Conservation (phyloP, 805 yeast species). For the Ogataea trehaloabstinens region DNA sequence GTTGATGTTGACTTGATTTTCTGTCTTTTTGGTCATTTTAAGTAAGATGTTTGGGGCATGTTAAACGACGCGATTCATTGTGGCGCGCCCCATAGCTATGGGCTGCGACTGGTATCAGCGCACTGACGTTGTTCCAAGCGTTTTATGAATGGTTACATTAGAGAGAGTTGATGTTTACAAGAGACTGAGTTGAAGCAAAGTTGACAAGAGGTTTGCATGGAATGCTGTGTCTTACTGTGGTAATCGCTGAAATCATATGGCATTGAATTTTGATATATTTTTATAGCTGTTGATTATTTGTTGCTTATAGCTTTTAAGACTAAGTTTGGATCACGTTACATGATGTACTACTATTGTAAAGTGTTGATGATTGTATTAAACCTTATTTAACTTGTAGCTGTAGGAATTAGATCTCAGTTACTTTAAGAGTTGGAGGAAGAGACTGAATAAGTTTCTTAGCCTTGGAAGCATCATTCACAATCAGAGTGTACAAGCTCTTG, state of each 20-base stretch:
- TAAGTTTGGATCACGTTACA: not conserved
- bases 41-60: no score
- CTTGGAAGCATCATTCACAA: slow-evolving; percentile 92
- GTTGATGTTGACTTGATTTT: no score
- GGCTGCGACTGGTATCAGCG: slow-evolving; percentile 29
- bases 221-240: no score
- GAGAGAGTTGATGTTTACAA: not conserved
- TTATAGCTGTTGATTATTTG: no score
- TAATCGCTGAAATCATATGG: not conserved
- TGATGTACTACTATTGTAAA: not conserved
- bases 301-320: slow-evolving; percentile 1
- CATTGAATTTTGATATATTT: not conserved
- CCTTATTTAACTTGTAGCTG: no score
- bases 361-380: not conserved
- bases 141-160: no score
- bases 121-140: slow-evolving; percentile 10
- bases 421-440: slow-evolving; percentile 89
- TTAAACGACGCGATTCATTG: slow-evolving; percentile 27
- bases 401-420: slow-evolving; percentile 39
- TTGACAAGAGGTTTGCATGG: no score
- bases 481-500: slow-evolving; percentile 90
- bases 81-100: slow-evolving; percentile 25
- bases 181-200: not conserved
- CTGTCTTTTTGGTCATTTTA: no score
- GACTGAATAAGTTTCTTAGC: slow-evolving; percentile 98